Conservation (phyloP, 768 basidiomycete species). For the Boletus sp. region DNA sequence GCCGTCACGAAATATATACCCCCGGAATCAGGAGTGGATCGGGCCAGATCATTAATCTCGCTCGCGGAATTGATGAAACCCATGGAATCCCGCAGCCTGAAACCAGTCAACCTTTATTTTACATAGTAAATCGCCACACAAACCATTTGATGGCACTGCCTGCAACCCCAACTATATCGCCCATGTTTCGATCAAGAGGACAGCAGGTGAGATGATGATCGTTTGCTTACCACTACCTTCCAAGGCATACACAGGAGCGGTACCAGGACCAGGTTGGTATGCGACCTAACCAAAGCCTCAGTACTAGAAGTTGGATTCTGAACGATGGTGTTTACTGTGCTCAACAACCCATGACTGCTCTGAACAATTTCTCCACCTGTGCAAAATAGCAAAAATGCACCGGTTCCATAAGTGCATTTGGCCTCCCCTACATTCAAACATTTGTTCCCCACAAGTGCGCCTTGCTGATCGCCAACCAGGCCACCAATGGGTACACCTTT, state of each 20-base stretch:
- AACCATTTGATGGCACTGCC: conserved; percentile 93
- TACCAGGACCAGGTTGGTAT: conserved; percentile 77
- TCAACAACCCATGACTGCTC: conserved; percentile 83
- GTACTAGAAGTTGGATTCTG: background rate
- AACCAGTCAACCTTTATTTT: background rate
- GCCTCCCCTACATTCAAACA: conserved; percentile 89
- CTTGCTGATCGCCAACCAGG: conserved; percentile 97
- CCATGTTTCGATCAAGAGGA: background rate
- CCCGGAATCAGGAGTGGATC: conserved; percentile 70
- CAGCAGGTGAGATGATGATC: background rate
- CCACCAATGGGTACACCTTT: conserved; percentile 84
- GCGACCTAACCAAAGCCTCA: conserved; percentile 55
- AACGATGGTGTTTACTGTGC: conserved; percentile 54
- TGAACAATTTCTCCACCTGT: conserved; percentile 85
- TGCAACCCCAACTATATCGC: conserved; percentile 74
- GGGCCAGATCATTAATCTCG: conserved; percentile 85
- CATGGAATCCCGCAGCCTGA: conserved; percentile 87
- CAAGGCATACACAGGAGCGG: conserved; percentile 85
- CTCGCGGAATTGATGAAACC: conserved; percentile 70
- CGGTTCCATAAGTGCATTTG: conserved; percentile 98
- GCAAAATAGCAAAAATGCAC: conserved; percentile 94
- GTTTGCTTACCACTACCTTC: conserved; percentile 84
- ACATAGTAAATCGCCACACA: conserved; percentile 4
- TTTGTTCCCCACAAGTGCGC: conserved; percentile 94
- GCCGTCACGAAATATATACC: conserved; percentile 97